phyloP scores from a whole-genome alignment of 2,329 filamentous ascomycete species.

The Zymoseptoria brevis region DNA sequence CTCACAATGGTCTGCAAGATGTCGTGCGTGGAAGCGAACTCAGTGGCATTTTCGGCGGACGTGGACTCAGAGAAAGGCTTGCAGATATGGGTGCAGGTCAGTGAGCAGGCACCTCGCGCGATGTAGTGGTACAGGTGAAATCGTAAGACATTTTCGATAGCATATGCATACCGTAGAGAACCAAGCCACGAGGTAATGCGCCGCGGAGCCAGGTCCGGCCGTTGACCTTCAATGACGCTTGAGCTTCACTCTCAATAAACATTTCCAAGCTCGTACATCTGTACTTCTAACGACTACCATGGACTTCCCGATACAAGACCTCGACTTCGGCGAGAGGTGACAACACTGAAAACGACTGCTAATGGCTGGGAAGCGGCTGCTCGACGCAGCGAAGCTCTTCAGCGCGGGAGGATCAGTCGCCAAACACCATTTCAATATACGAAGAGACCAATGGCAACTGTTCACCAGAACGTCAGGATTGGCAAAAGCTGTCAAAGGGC shows the following conservation, averaged over 20 bases:
- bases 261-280: neutral
- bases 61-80: no score
- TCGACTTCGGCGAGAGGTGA: neutral
- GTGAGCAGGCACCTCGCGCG: no score
- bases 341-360: neutral
- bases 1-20: neutral
- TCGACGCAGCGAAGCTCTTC: slow-evolving; percentile 45
- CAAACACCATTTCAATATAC: slow-evolving; percentile 50
- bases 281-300: neutral
- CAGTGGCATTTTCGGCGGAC: no score
- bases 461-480: slow-evolving; percentile 58
- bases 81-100: no score
- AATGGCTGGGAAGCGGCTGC: slow-evolving; percentile 46
- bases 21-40: no score
- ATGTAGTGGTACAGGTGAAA: no score
- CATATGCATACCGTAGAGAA: no score
- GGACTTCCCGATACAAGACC: neutral
- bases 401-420: slow-evolving; percentile 41
- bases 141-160: no score
- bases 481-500: slow-evolving; percentile 53
- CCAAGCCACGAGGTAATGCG: neutral
- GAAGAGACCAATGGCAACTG: slow-evolving; percentile 53
- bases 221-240: neutral
- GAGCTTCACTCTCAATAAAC: neutral
- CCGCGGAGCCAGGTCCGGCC: neutral